These are phyloP conservation scores for Ganoderma lingzhi DNA, from an alignment of 1,284 basidiomycete genomes.

Conservation along the genomic window DNA sequence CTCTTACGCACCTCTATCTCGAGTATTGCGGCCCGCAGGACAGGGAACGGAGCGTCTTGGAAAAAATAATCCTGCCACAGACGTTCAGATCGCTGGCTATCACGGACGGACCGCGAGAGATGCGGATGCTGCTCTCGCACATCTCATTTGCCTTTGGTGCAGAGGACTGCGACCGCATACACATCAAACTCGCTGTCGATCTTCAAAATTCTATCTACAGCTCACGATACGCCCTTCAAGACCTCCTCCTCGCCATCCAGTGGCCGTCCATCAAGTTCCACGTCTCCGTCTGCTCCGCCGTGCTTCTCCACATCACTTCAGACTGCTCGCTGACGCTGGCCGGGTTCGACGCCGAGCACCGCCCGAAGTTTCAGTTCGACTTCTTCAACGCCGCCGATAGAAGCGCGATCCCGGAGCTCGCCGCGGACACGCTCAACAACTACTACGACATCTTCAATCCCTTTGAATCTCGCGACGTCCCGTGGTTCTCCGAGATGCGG, in stretches of 20 bases:
- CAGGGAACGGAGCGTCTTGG: neutral
- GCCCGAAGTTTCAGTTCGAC: neutral
- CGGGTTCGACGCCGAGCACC: neutral
- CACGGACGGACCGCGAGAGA: slow-evolving; percentile 1
- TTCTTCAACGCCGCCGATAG: neutral
- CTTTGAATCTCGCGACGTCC: neutral
- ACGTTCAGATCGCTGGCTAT: neutral
- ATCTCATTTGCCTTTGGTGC: neutral
- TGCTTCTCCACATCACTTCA: neutral
- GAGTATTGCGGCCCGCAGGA: neutral
- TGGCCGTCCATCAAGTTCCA: neutral
- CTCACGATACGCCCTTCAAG: neutral
- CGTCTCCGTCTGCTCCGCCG: neutral
- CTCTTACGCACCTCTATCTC: neutral
- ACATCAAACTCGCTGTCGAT: neutral
- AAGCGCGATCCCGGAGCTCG: neutral
- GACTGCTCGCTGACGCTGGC: neutral
- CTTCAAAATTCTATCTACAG: neutral
- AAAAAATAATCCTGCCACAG: neutral
- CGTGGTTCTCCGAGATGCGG: neutral
- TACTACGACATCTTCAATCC: neutral
- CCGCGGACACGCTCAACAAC: slow-evolving; percentile 1
- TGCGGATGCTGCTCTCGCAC: neutral
- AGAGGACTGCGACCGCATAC: neutral
- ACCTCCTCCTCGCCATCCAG: neutral